Percentiles rank a stretch among this genome's conserved stretches.
These are phyloP conservation scores for Vaccinium vitisidaea DNA, from an alignment of 148 eudicot species.

Conservation along the genomic window DNA sequence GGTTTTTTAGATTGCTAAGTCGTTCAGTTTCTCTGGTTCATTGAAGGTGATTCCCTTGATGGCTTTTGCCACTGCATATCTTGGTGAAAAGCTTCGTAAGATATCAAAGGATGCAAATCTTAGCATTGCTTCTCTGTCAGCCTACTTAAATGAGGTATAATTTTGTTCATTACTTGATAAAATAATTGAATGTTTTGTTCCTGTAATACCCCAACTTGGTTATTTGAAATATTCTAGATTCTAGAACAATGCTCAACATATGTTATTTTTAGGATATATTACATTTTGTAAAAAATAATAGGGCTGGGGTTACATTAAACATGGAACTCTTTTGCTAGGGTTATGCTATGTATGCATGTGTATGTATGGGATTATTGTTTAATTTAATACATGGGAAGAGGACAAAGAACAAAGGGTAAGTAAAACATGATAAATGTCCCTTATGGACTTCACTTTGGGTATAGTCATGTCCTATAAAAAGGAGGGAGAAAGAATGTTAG, in stretches of 20 bases:
- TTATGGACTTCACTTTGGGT: neutral
- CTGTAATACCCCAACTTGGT: neutral
- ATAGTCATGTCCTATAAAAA: neutral
- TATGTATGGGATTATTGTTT: neutral
- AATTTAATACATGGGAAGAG: neutral
- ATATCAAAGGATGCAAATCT: slow-evolving; percentile 74
- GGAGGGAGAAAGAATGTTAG: neutral
- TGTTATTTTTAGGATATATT: neutral
- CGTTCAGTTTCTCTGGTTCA: slow-evolving; percentile 19
- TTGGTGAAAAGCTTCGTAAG: slow-evolving; percentile 77
- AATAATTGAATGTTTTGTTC: neutral
- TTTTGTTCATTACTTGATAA: neutral
- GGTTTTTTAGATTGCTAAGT: slow-evolving; percentile 5
- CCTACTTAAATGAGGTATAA: slow-evolving; percentile 89
- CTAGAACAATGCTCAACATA: neutral
- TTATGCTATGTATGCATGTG: neutral
- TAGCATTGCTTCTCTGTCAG: slow-evolving; percentile 73
- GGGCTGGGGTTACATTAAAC: neutral
- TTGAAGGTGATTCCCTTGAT: slow-evolving; percentile 75
- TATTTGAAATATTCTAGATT: neutral
- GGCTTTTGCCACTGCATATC: slow-evolving; percentile 56
- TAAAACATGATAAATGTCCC: neutral
- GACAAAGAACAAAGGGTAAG: neutral
- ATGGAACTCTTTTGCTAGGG: neutral
- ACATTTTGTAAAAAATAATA: neutral